These are phyloP conservation scores for Endothia cerciana DNA, from an alignment of 2,329 filamentous ascomycete genomes.

Conservation along the genomic window DNA sequence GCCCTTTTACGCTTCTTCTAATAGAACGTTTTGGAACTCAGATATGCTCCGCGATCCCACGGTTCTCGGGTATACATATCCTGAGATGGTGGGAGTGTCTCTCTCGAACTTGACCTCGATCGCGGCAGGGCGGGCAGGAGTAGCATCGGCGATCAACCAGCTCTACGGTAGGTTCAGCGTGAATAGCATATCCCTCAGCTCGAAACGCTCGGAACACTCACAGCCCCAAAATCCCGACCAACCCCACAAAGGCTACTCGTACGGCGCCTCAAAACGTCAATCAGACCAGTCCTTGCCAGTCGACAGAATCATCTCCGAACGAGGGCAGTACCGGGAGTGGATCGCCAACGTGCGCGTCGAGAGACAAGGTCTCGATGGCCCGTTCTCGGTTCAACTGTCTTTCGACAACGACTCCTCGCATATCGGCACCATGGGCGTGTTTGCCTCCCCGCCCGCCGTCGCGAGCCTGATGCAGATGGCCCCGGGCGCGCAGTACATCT, in stretches of 20 bases:
- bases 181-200: conserved; percentile 37
- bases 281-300: conserved; percentile 33
- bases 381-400: conserved; percentile 72
- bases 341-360: conserved; percentile 66
- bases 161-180: conserved; percentile 59
- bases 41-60: conserved; percentile 61
- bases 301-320: conserved; percentile 40
- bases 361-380: conserved; percentile 62
- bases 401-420: conserved; percentile 57
- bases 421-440: conserved; percentile 64
- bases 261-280: not conserved
- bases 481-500: conserved; percentile 43
- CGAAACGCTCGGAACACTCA: conserved; percentile 20
- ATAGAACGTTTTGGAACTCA: conserved; percentile 71
- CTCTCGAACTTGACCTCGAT: conserved; percentile 41
- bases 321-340: conserved; percentile 64
- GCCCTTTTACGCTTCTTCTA: conserved; percentile 65
- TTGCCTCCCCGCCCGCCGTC: conserved; percentile 42
- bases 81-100: conserved; percentile 55
- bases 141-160: conserved; percentile 59
- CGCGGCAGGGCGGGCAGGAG: conserved; percentile 44
- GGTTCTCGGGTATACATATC: conserved; percentile 75
- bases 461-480: conserved; percentile 37
- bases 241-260: conserved; percentile 4
- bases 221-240: not conserved